Conservation (phyloP, 768 basidiomycete genomes). For the Podaxis sp. region DNA sequence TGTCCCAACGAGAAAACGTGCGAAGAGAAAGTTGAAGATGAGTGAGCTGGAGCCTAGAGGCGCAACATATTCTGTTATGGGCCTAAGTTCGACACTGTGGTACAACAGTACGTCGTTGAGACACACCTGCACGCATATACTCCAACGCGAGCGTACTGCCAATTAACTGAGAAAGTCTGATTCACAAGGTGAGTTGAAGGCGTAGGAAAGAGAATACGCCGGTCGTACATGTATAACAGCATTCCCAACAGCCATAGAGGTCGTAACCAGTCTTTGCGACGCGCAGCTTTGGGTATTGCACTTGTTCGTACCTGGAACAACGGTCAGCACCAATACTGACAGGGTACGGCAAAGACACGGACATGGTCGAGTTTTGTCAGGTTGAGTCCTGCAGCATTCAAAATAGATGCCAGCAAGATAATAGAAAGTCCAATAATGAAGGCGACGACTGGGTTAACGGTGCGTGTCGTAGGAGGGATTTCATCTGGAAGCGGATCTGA, state of each 20-base stretch:
- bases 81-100: conserved; percentile 3
- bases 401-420: conserved; percentile 78
- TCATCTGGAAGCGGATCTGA: conserved; percentile 16
- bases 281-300: conserved; percentile 70
- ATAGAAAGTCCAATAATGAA: conserved; percentile 89
- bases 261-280: conserved; percentile 76
- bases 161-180: conserved; percentile 79
- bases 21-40: conserved; percentile 96
- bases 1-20: conserved; percentile 82
- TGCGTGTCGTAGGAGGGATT: conserved; percentile 24
- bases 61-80: conserved; percentile 84
- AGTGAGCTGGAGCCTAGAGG: conserved; percentile 92
- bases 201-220: not conserved
- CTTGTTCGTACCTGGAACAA: conserved; percentile 62
- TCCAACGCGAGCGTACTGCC: conserved; percentile 85
- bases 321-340: conserved; percentile 1
- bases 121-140: conserved; percentile 81
- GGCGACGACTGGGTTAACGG: conserved; percentile 55
- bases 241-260: conserved; percentile 92
- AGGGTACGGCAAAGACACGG: conserved; percentile 25
- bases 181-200: conserved; percentile 5
- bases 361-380: conserved; percentile 94
- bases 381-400: conserved; percentile 92
- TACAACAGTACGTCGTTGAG: not conserved
- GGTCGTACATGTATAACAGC: conserved; percentile 84